phyloP scores from a whole-genome alignment of 805 yeast species.

The Candida glaebosa region DNA sequence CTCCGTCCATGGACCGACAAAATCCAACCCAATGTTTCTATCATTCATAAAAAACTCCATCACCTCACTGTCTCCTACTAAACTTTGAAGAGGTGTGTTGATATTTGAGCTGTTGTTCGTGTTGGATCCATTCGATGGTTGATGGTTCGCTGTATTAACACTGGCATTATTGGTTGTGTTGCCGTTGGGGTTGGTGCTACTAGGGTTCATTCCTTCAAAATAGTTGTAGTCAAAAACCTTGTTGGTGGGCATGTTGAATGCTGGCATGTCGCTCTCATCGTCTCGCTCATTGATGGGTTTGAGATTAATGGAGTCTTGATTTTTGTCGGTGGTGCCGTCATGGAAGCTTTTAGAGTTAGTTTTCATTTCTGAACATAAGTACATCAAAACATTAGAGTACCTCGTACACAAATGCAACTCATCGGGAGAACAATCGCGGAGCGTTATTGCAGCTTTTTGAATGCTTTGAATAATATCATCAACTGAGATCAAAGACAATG shows the following conservation, averaged over 20 bases:
- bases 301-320: neutral
- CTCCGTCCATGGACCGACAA: conserved; percentile 75
- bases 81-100: conserved; percentile 17
- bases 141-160: neutral
- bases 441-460: conserved; percentile 66
- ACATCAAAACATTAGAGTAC: conserved; percentile 73
- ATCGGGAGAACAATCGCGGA: conserved; percentile 85
- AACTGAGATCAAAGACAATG: conserved; percentile 60
- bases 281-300: conserved; percentile 5
- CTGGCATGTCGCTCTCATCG: neutral
- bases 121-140: neutral
- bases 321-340: conserved; percentile 7
- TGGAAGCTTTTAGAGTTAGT: conserved; percentile 31
- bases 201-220: conserved; percentile 4
- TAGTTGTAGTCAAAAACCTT: conserved; percentile 5
- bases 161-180: neutral
- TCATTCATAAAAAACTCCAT: conserved; percentile 44
- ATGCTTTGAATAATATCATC: conserved; percentile 69
- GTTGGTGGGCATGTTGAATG: conserved; percentile 1
- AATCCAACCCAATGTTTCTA: conserved; percentile 38
- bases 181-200: neutral
- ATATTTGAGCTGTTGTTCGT: conserved; percentile 4
- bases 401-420: conserved; percentile 80
- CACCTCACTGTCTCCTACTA: conserved; percentile 38
- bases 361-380: conserved; percentile 71